Evolutionary conservation across 2,329 filamentous ascomycete genomes (phyloP), one percentile per base, ranked within the genome.

Genomic region (Curvularia lunata): DNA sequence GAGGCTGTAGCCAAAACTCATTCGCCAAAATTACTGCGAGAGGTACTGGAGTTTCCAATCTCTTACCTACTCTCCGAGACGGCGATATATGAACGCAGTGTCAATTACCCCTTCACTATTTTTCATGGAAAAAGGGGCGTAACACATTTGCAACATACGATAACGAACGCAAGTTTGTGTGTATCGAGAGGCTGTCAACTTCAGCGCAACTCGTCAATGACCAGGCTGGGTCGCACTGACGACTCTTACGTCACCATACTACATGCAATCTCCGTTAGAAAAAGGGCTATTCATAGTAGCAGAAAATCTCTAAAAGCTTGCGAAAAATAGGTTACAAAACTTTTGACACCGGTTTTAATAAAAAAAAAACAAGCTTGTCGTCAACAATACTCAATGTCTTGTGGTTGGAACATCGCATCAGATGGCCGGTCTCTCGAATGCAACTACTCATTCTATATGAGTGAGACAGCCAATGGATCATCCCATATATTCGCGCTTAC

Each of bases 41-140:
- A 67, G 69, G 54, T 48, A 63, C 56, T 48, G 58, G 64, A 67
- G 62, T 59, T 46, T 56, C 42, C 66, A 62, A 70, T 64, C 67
- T 72, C 66, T 66, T 66, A 57, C 51, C 55, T 56, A 55, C 65
- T 69, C 67, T 68, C 73, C 69, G 73, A 68, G 65, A 63, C 63
- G 69, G 75, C 76, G 75, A 76, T 65, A 78, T 67, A 78, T 58
- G 37, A 66, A 75, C 56, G 72, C 74, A 68, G 55, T 69, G 66
- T 73, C 76, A 77, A 78, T 74, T 67, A 76, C 70, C 74, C 72
- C 71, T 69, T 61, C 65, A 72, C 52, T 66, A 71, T 61, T 57
- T 59, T 61, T 30, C 13, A 61, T 72, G 64, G 63, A 64, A 65
- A 65, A 55, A 67, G 67, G 76, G 69, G 67, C 67, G 76, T 77